phyloP scores from a whole-genome alignment of 345 rosid species.

The Orychophragmus violaceus region DNA sequence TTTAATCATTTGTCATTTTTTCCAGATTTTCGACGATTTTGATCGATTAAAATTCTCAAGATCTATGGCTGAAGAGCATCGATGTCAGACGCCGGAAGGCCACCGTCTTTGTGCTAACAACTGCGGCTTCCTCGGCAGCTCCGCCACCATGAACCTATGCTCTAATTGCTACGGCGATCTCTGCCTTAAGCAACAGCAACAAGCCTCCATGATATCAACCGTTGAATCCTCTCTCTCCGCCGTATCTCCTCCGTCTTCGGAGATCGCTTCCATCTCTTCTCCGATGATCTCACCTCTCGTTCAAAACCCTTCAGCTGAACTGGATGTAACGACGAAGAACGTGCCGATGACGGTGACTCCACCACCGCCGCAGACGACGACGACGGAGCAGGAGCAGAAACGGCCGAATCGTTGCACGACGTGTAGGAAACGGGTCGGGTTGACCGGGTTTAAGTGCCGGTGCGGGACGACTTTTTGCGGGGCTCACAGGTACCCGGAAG shows the following conservation, averaged over 20 bases:
- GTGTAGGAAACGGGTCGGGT: conserved; percentile 47
- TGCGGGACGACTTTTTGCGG: conserved; percentile 47
- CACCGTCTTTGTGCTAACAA: conserved; percentile 48
- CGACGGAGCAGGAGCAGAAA: conserved; percentile 8
- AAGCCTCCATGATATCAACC: conserved; percentile 34
- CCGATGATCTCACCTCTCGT: conserved; percentile 23
- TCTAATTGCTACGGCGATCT: conserved; percentile 46
- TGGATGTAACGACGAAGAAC: not conserved
- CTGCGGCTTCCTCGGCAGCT: conserved; percentile 52
- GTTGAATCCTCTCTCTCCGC: conserved; percentile 38
- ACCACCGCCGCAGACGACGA: not conserved
- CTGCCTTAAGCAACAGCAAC: conserved; percentile 37
- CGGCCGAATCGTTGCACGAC: conserved; percentile 41
- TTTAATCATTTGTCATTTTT: not conserved
- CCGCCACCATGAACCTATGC: conserved; percentile 51
- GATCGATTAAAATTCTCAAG: not conserved
- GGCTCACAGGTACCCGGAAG: conserved; percentile 46
- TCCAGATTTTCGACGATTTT: conserved; percentile 16
- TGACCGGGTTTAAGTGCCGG: conserved; percentile 46
- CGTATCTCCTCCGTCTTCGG: conserved; percentile 27
- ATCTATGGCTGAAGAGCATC: conserved; percentile 53
- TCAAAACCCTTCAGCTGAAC: conserved; percentile 22
- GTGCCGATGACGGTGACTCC: not conserved
- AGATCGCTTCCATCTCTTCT: conserved; percentile 32
- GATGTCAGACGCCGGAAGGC: conserved; percentile 51